Percentiles rank a stretch among this genome's conserved stretches.
These are phyloP conservation scores for Myxozyma lipomycoides DNA, from an alignment of 805 yeast genomes.

Conservation along the genomic window DNA sequence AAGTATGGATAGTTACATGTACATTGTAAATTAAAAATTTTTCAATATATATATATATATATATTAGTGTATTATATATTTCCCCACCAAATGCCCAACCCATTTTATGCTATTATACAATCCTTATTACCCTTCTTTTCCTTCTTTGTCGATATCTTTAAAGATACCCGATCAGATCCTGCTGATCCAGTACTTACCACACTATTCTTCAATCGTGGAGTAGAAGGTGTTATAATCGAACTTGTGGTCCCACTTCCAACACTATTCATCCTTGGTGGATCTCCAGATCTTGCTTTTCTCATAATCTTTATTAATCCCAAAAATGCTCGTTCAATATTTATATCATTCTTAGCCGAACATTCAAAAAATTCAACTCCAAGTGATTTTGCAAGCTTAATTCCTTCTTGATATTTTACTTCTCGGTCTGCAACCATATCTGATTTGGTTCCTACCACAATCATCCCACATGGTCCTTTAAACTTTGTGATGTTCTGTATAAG, in stretches of 20 bases:
- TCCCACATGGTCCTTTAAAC: conserved; percentile 56
- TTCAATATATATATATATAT: neutral
- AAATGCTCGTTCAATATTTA: conserved; percentile 88
- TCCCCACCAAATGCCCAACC: neutral
- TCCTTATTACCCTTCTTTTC: neutral
- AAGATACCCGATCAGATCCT: neutral
- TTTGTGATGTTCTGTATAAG: conserved; percentile 73
- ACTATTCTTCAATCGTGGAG: too few relatives aligned
- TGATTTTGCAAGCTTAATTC: conserved; percentile 71
- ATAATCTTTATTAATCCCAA: conserved; percentile 58
- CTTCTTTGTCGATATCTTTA: neutral
- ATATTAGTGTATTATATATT: neutral
- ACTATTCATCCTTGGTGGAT: too few relatives aligned
- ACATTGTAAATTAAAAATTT: conserved; percentile 1
- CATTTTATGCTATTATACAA: neutral
- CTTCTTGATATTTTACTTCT: conserved; percentile 60
- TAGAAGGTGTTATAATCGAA: too few relatives aligned
- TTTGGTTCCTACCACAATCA: conserved; percentile 88
- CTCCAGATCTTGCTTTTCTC: too few relatives aligned
- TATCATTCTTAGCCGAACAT: conserved; percentile 85
- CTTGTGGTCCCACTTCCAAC: too few relatives aligned
- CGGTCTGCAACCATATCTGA: conserved; percentile 50
- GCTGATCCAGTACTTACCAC: too few relatives aligned
- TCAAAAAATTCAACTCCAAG: conserved; percentile 91
- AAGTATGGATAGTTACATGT: conserved; percentile 11